Percentiles rank a stretch among this genome's conserved stretches.
Evolutionary conservation across 257 asterid genomes (phyloP).

Genomic region (Eustoma russellianum): DNA sequence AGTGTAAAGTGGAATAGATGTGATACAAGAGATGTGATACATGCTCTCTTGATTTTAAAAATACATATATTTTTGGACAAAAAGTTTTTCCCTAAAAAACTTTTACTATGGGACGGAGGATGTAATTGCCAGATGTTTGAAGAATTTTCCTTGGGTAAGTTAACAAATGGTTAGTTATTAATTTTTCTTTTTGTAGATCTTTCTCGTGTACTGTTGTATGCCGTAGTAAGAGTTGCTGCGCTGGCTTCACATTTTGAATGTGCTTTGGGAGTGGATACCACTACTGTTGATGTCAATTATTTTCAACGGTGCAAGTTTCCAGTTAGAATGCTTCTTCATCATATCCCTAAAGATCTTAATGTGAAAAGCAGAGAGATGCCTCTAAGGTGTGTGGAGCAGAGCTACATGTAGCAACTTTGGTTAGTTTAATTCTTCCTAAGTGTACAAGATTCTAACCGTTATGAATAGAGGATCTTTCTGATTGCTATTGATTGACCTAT

Average conservation of each 20-base stretch:
- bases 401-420: neutral
- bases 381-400: conserved; percentile 41
- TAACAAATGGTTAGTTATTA: neutral
- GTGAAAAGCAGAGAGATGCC: conserved; percentile 42
- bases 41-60: too few relatives aligned
- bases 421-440: neutral
- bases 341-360: conserved; percentile 26
- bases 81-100: too few relatives aligned
- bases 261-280: conserved; percentile 20
- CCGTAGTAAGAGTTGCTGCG: conserved; percentile 39
- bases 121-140: neutral
- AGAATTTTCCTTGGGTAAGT: neutral
- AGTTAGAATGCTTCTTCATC: conserved; percentile 32
- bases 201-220: conserved; percentile 36
- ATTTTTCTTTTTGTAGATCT: conserved; percentile 37
- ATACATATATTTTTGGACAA: too few relatives aligned
- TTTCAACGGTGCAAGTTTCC: conserved; percentile 20
- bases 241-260: conserved; percentile 24
- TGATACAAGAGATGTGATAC: too few relatives aligned
- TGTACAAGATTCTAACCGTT: too few relatives aligned
- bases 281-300: conserved; percentile 16
- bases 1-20: too few relatives aligned
- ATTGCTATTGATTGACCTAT: too few relatives aligned
- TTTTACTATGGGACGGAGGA: too few relatives aligned
- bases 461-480: too few relatives aligned